A percentile compares a stretch with the other conserved stretches of the same genome.
Conservation (phyloP, 495 filamentous ascomycete species). For the Penicillium canariense region DNA sequence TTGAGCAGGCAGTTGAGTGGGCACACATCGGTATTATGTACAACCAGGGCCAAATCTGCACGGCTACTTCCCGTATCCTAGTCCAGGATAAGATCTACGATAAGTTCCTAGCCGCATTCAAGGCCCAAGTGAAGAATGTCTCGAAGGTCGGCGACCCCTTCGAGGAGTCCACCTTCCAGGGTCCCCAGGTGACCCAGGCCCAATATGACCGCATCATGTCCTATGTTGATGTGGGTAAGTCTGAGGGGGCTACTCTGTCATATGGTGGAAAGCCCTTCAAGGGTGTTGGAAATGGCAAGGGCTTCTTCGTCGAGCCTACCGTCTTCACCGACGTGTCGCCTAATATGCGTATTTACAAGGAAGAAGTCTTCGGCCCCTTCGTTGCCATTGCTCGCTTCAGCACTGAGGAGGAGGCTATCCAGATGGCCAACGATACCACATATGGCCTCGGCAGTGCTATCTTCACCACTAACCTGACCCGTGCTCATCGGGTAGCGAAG, state of each 20-base stretch:
- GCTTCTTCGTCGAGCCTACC: conserved; percentile 54
- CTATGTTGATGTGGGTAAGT: conserved; percentile 82
- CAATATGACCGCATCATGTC: conserved; percentile 84
- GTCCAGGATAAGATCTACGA: conserved; percentile 84
- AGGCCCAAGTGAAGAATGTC: conserved; percentile 67
- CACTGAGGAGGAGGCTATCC: conserved; percentile 49
- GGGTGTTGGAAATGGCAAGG: conserved; percentile 34
- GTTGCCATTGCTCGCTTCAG: conserved; percentile 49
- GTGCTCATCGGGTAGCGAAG: conserved; percentile 48
- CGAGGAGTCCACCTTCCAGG: conserved; percentile 69
- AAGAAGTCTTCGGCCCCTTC: conserved; percentile 61
- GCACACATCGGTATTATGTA: conserved; percentile 66
- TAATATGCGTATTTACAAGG: conserved; percentile 49
- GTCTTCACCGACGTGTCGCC: conserved; percentile 42
- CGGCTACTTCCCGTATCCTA: conserved; percentile 78
- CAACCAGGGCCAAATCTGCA: conserved; percentile 88
- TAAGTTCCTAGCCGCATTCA: conserved; percentile 74
- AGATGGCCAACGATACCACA: conserved; percentile 46
- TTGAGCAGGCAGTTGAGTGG: conserved; percentile 86
- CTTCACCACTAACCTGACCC: conserved; percentile 45
- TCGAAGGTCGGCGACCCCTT: conserved; percentile 89
- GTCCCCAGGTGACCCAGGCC: conserved; percentile 79
- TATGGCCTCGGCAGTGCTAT: conserved; percentile 52
- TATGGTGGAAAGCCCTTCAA: conserved; percentile 72
- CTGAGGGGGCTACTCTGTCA: conserved; percentile 62